These are phyloP conservation scores for Aspergillus carlsbadensis DNA, from an alignment of 495 filamentous ascomycete species.

Conservation along the genomic window DNA sequence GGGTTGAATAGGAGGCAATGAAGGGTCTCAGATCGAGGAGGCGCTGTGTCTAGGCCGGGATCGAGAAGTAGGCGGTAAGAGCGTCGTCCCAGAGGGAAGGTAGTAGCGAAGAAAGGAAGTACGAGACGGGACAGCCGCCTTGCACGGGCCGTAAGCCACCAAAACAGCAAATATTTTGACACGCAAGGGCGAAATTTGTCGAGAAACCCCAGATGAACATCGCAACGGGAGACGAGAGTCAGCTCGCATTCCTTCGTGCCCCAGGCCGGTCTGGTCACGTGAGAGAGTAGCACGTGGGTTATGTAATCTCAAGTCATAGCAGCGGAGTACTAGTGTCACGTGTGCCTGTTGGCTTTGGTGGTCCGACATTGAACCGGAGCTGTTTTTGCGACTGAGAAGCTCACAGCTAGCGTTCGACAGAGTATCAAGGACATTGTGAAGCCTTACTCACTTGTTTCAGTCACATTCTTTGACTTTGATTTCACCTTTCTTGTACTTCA, in stretches of 20 bases:
- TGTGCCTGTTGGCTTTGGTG: conserved; percentile 17
- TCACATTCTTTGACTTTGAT: not conserved
- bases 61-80: conserved; percentile 35
- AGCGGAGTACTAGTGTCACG: conserved; percentile 25
- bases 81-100: conserved; percentile 23
- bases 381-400: conserved; percentile 10
- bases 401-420: not conserved
- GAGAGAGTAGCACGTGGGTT: conserved; percentile 15
- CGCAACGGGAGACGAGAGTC: conserved; percentile 28
- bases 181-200: conserved; percentile 24
- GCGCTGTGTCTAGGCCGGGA: conserved; percentile 34
- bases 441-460: not conserved
- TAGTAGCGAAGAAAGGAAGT: conserved; percentile 23
- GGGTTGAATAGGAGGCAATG: conserved; percentile 5
- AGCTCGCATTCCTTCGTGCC: conserved; percentile 22
- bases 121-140: conserved; percentile 39
- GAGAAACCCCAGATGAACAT: conserved; percentile 31
- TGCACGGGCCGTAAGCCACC: conserved; percentile 35
- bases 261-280: conserved; percentile 25
- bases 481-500: conserved; percentile 21
- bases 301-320: conserved; percentile 3
- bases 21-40: conserved; percentile 32
- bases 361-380: conserved; percentile 7
- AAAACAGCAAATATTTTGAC: conserved; percentile 26
- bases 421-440: not conserved